A percentile compares a stretch with the other conserved stretches of the same genome.
Conservation (phyloP, 2,329 filamentous ascomycete genomes). For the Calonectria pseudoreteaudii region DNA sequence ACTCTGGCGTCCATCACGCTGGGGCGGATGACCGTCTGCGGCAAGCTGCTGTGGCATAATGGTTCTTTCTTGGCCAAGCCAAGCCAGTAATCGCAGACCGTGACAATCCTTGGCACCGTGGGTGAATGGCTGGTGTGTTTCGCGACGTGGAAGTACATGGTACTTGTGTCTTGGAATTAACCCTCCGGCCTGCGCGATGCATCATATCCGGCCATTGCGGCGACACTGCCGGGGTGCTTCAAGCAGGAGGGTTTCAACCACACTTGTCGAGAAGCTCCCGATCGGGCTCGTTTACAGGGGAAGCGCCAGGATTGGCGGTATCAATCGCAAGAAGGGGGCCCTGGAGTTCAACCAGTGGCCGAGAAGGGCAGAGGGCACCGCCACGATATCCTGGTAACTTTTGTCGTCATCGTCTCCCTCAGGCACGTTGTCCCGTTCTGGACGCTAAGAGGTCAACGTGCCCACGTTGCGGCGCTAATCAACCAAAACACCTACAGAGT, state of each 20-base stretch:
- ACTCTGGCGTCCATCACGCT: neutral
- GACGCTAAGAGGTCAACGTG: slow-evolving; percentile 17
- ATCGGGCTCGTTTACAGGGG: slow-evolving; percentile 9
- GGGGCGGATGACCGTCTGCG: neutral
- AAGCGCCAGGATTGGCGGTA: slow-evolving; percentile 7
- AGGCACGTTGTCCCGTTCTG: slow-evolving; percentile 18
- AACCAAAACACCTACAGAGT: neutral
- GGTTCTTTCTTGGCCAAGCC: neutral
- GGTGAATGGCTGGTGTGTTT: neutral
- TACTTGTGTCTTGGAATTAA: slow-evolving; percentile 6
- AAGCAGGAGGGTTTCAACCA: slow-evolving; percentile 2
- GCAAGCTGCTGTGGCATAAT: neutral
- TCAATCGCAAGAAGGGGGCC: neutral
- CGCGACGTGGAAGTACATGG: neutral
- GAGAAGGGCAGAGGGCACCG: neutral
- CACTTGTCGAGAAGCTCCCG: neutral
- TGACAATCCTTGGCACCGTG: neutral
- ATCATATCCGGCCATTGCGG: slow-evolving; percentile 2
- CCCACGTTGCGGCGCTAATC: neutral
- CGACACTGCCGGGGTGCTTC: neutral
- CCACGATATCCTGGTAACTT: neutral
- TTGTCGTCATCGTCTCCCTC: slow-evolving; percentile 19
- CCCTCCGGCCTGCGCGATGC: slow-evolving; percentile 9
- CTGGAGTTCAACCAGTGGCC: neutral
- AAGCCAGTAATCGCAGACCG: neutral